A percentile compares a stretch with the other conserved stretches of the same genome.
Conservation (phyloP, 116 monocot genomes). For the Trichopus zeylanicus region DNA sequence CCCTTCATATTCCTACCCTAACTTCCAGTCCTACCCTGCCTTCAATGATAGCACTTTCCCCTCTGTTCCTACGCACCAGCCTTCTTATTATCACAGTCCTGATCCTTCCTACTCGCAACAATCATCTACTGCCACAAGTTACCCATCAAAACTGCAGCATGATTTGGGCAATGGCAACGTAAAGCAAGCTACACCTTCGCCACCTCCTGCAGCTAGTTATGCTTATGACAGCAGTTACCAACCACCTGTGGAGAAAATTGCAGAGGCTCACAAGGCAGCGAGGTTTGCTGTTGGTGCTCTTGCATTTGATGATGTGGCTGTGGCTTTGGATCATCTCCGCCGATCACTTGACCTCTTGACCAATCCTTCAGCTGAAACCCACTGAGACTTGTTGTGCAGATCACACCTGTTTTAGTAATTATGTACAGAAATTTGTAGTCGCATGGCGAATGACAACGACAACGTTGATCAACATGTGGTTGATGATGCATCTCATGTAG, state of each 20-base stretch:
- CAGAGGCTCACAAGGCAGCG: slow-evolving; percentile 93
- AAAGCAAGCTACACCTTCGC: slow-evolving; percentile 14
- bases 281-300: slow-evolving; percentile 95
- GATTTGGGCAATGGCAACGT: slow-evolving; percentile 11
- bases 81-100: slow-evolving; percentile 51
- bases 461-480: neutral
- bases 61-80: slow-evolving; percentile 54
- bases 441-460: too few species aligned
- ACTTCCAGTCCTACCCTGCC: slow-evolving; percentile 90
- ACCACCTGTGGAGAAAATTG: slow-evolving; percentile 79
- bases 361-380: slow-evolving; percentile 54
- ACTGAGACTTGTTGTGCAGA: neutral
- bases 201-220: slow-evolving; percentile 31
- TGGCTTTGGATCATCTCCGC: slow-evolving; percentile 73
- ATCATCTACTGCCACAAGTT: slow-evolving; percentile 19
- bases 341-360: slow-evolving; percentile 81
- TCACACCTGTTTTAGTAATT: neutral
- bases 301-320: slow-evolving; percentile 88
- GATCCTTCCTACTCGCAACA: slow-evolving; percentile 23
- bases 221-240: slow-evolving; percentile 75
- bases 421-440: neutral
- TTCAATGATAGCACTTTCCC: slow-evolving; percentile 70
- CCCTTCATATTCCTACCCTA: slow-evolving; percentile 52
- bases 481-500: neutral
- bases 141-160: slow-evolving; percentile 17